Base-by-base conservation (phyloP, 2,329 filamentous ascomycete genomes). In the Trichoderma simmonsii region DNA sequence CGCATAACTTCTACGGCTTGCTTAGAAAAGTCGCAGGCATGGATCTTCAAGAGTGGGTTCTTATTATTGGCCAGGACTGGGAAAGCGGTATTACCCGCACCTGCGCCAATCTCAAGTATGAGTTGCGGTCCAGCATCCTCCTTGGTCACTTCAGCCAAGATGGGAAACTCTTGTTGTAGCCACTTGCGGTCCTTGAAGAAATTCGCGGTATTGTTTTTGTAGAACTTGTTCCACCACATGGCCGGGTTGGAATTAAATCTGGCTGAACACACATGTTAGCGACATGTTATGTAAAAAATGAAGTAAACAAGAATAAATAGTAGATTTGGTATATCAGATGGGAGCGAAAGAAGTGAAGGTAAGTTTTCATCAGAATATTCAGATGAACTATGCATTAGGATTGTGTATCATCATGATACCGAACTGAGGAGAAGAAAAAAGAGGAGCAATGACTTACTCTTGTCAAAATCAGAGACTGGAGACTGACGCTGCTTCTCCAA, bases 111-210 rank as follows among this genome's bases (percentile, higher is more conserved):
- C 81, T 99, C 96, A 54, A 99, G 85, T 62, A 99, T 83, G 9
- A 91, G 88, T 72, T 90, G 86, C 28, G 87, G 87, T 4, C 93
- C 93, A 3, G 91, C 90, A 72, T 90, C 90, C 74, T 89, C 87
- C 71, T 87, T 84, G 14, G 92, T 95, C 65, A 97, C 87, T 72
- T 93, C 88, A 28, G 87, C 89, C n/a, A 99, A 85, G 4, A 98
- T 85, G 0, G 96, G 96, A 75, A 99, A 99, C 81, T 99, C 96
- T 81, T 98, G 95, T 75, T 92, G 92, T 36, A 99, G 85, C 96
- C 96, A 99, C 81, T 98, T 98, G 75, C 96, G 89, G 80, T 99
- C 93, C 83, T 99, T 99, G 89, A 99, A 99, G 83, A 99, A 99
- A 79, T 98, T 98, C 77, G 91, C 89, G 24, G 93, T 93, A 83